A percentile compares a stretch with the other conserved stretches of the same genome.
Conservation (phyloP, 495 filamentous ascomycete genomes). For the Penicillium coprophilum region DNA sequence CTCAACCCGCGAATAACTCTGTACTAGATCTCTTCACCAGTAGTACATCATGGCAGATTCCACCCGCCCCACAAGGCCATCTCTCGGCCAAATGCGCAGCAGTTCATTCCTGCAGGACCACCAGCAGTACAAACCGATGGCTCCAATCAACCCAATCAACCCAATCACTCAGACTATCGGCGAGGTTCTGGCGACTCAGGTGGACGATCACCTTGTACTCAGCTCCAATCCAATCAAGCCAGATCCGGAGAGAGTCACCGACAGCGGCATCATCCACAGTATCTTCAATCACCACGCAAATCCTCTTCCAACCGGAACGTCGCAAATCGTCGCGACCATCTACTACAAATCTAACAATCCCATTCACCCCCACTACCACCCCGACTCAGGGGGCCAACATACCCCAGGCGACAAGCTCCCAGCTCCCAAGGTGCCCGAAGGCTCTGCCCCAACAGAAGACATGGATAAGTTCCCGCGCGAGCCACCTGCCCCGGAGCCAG, state of each 20-base stretch:
- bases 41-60: constrained; percentile 32
- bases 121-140: constrained; percentile 69
- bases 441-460: constrained; percentile 63
- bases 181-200: constrained; percentile 39
- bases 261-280: constrained; percentile 47
- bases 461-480: constrained; percentile 71
- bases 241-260: constrained; percentile 44
- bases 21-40: background rate
- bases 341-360: constrained; percentile 48
- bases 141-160: constrained; percentile 27
- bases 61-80: constrained; percentile 39
- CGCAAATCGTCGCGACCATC: constrained; percentile 47
- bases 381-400: constrained; percentile 33
- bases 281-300: constrained; percentile 44
- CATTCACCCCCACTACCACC: constrained; percentile 45
- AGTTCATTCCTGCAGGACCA: constrained; percentile 70
- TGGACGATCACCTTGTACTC: constrained; percentile 28
- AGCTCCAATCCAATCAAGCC: constrained; percentile 46
- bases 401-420: constrained; percentile 36
- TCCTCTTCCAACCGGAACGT: constrained; percentile 37
- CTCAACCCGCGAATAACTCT: background rate
- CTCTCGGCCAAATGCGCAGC: constrained; percentile 57
- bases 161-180: constrained; percentile 42
- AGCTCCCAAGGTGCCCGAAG: constrained; percentile 41
- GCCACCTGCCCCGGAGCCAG: constrained; percentile 61